Conservation (phyloP, 352 stramenopile genomes). For the Phytophthora niederhauseri region DNA sequence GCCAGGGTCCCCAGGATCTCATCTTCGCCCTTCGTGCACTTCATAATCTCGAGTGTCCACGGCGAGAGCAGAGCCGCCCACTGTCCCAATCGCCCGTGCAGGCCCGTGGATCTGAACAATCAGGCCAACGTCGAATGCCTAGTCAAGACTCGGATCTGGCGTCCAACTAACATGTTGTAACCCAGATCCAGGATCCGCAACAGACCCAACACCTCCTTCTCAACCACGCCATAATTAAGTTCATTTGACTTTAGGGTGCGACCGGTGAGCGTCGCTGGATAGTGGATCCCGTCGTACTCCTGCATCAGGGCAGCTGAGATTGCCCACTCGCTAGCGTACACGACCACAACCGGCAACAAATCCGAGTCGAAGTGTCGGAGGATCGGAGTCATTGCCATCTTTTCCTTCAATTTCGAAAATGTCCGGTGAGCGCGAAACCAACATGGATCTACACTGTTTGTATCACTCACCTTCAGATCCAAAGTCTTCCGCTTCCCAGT, state of each 20-base stretch:
- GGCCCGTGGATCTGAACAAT: constrained; percentile 1
- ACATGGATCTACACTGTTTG: neutral
- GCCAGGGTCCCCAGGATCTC: constrained; percentile 1
- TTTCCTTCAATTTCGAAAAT: neutral
- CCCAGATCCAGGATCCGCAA: constrained; percentile 8
- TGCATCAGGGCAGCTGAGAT: neutral
- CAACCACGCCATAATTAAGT: constrained; percentile 3
- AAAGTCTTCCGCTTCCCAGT: too few species aligned
- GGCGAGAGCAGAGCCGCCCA: constrained; percentile 1
- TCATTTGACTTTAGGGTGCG: constrained; percentile 16
- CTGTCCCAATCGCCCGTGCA: neutral
- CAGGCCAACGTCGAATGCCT: constrained; percentile 6
- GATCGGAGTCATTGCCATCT: neutral
- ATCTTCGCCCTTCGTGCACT: neutral
- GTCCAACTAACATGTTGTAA: constrained; percentile 6
- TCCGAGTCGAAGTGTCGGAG: neutral
- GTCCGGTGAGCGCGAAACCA: neutral
- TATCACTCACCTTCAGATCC: neutral
- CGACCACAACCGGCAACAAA: neutral
- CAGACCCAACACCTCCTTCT: constrained; percentile 8
- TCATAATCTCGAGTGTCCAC: neutral
- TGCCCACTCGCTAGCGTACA: neutral
- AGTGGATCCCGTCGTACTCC: neutral
- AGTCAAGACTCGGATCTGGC: constrained; percentile 1
- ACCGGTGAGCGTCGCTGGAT: constrained; percentile 9